Evolutionary conservation across 2,329 filamentous ascomycete species (phyloP), one percentile per base, ranked within the genome.

Genomic region (Microsporum audouinii): DNA sequence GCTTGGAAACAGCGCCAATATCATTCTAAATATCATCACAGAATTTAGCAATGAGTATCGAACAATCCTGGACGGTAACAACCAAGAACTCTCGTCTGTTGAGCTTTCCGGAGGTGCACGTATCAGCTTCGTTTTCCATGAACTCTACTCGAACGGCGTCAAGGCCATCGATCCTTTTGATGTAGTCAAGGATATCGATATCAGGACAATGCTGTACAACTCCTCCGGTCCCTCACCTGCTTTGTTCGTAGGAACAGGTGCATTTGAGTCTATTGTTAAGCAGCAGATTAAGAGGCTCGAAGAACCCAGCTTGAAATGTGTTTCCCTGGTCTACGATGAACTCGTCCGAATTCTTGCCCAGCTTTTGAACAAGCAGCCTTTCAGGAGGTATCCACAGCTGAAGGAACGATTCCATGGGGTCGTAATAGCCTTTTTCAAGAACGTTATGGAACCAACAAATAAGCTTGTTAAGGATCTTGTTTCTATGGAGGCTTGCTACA

Each of bases 41-140:
- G 94, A 99, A 76, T 99, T 99, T 73, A 91, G 89, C 68, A 96
- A 95, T 71, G 94, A 99, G 74, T 99, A 95, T 84, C 85, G 92
- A 68, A 96, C 91, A 27, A 90, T 99, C 27, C 77, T 99, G 63
- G 95, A 99, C 68, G 94, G 94, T 68, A 96, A 96, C 77, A 97
- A 95, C 77, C 90, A 90, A 65, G 94, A 99, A 75, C 81, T 99
- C 2, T 97, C 94, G 29, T 96, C 90, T 76, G 84, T 88, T 1
- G 94, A 99, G 75, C 82, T 99, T 64, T 97, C 94, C 4, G 94
- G 94, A 65, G 94, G 94, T 79, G 94, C 94, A 60, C 88, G 94
- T 84, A 99, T 99, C 74, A 96, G 91, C 73, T 99, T 99, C 72
- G 94, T 99, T 53, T 99, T 97, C 83, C 94, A 99, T 77, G 94